A percentile compares a stretch with the other conserved stretches of the same genome.
Conservation (phyloP, 1,284 basidiomycete species). For the Trichosporon sp. region DNA sequence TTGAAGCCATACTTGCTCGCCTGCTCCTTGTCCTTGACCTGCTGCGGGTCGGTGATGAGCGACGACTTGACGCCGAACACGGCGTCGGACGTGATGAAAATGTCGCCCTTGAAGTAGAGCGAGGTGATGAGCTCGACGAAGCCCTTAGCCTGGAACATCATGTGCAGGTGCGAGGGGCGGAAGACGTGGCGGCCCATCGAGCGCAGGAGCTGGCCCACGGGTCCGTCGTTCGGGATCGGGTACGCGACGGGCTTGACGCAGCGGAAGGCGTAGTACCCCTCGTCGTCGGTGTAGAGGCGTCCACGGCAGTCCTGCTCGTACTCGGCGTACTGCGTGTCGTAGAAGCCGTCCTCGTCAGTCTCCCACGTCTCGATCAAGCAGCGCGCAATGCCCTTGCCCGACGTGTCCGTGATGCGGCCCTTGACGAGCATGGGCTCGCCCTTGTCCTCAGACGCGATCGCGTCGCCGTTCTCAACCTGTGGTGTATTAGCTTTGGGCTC, state of each 20-base stretch:
- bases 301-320: constrained; percentile 74
- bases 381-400: constrained; percentile 68
- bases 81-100: constrained; percentile 36
- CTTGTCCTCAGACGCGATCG: constrained; percentile 77
- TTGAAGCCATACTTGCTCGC: constrained; percentile 35
- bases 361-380: constrained; percentile 83
- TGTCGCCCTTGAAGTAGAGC: constrained; percentile 71
- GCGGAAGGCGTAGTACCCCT: constrained; percentile 72
- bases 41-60: constrained; percentile 30
- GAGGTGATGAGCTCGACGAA: constrained; percentile 73
- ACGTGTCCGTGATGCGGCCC: constrained; percentile 67
- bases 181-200: constrained; percentile 70
- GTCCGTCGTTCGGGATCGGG: constrained; percentile 78
- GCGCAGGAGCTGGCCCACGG: constrained; percentile 68
- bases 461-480: constrained; percentile 62
- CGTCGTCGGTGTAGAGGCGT: constrained; percentile 64
- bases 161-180: constrained; percentile 77
- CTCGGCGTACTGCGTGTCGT: constrained; percentile 67
- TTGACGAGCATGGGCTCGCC: constrained; percentile 79
- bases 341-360: constrained; percentile 66
- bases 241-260: constrained; percentile 77
- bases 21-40: constrained; percentile 29
- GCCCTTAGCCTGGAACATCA: constrained; percentile 68
- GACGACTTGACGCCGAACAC: constrained; percentile 37
- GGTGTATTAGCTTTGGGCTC: neutral